Evolutionary conservation across 2,329 filamentous ascomycete species (phyloP).

Genomic region (Paecilomyces sp.): DNA sequence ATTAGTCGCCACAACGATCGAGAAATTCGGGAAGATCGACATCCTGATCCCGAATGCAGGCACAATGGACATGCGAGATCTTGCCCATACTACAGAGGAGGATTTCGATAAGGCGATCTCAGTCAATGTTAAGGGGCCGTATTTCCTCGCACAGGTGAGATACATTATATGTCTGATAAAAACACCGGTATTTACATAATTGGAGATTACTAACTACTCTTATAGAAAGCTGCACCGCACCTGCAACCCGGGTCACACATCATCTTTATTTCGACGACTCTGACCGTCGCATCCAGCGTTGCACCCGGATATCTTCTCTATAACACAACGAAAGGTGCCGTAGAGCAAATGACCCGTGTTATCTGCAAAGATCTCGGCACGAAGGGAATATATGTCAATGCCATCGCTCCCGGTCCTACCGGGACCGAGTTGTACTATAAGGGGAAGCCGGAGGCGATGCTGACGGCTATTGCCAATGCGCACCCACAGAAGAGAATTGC

Average conservation of each 20-base stretch:
- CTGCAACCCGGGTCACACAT: slow-evolving; percentile 63
- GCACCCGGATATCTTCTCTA: slow-evolving; percentile 62
- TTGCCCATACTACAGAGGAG: slow-evolving; percentile 62
- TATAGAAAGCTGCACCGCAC: slow-evolving; percentile 59
- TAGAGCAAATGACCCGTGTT: slow-evolving; percentile 68
- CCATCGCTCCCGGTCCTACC: slow-evolving; percentile 54
- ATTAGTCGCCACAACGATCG: slow-evolving; percentile 27
- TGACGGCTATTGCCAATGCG: too few relatives aligned
- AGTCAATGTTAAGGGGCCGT: slow-evolving; percentile 63
- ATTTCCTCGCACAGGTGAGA: slow-evolving; percentile 58
- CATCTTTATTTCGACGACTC: slow-evolving; percentile 67
- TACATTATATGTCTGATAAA: too few relatives aligned
- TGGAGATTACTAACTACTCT: too few relatives aligned
- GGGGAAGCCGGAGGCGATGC: too few relatives aligned
- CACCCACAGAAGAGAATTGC: too few relatives aligned
- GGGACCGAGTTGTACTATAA: too few relatives aligned
- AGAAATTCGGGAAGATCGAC: slow-evolving; percentile 18
- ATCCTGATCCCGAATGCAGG: slow-evolving; percentile 33
- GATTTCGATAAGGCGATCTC: slow-evolving; percentile 66
- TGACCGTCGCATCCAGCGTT: slow-evolving; percentile 59
- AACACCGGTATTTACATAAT: too few relatives aligned
- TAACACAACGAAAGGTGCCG: slow-evolving; percentile 68
- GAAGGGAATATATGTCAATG: slow-evolving; percentile 14
- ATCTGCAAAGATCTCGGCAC: slow-evolving; percentile 64
- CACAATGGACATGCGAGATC: slow-evolving; percentile 61